These are phyloP conservation scores for Amauroascus niger DNA, from an alignment of 2,329 filamentous ascomycete genomes.

Conservation along the genomic window DNA sequence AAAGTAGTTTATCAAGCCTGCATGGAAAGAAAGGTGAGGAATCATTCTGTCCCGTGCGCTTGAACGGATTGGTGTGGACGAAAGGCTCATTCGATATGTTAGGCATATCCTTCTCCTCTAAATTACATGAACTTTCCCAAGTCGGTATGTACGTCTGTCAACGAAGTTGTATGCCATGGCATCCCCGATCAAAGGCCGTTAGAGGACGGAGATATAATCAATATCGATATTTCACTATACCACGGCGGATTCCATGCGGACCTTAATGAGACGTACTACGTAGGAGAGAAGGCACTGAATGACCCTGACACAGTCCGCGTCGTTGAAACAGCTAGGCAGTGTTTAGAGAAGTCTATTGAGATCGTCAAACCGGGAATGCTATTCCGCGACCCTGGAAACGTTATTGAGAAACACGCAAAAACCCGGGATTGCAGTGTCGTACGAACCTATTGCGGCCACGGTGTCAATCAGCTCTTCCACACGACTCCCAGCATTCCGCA, in stretches of 20 bases:
- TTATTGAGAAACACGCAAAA: conserved; percentile 94
- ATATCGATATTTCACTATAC: conserved; percentile 91
- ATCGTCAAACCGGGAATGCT: conserved; percentile 86
- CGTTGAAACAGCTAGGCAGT: conserved; percentile 81
- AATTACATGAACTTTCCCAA: conserved; percentile 97
- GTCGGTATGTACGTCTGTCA: conserved; percentile 90
- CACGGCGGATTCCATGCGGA: conserved; percentile 93
- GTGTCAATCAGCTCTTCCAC: conserved; percentile 89
- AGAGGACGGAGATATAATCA: conserved; percentile 88
- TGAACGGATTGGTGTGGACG: neutral
- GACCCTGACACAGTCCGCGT: conserved; percentile 83
- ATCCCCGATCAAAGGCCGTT: conserved; percentile 86
- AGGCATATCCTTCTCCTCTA: conserved; percentile 90
- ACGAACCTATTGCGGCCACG: conserved; percentile 91
- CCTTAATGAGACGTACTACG: conserved; percentile 97
- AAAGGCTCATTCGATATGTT: neutral
- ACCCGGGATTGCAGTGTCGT: conserved; percentile 76
- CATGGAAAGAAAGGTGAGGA: conserved; percentile 74
- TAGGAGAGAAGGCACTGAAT: conserved; percentile 74
- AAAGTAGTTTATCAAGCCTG: conserved; percentile 92
- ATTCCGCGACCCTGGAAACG: conserved; percentile 86
- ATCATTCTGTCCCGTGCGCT: neutral
- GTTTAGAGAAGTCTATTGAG: conserved; percentile 80
- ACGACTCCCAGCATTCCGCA: conserved; percentile 89
- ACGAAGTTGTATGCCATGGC: conserved; percentile 97